Evolutionary conservation across 2,329 filamentous ascomycete species (phyloP).

Genomic region (Talaromyces sp.): DNA sequence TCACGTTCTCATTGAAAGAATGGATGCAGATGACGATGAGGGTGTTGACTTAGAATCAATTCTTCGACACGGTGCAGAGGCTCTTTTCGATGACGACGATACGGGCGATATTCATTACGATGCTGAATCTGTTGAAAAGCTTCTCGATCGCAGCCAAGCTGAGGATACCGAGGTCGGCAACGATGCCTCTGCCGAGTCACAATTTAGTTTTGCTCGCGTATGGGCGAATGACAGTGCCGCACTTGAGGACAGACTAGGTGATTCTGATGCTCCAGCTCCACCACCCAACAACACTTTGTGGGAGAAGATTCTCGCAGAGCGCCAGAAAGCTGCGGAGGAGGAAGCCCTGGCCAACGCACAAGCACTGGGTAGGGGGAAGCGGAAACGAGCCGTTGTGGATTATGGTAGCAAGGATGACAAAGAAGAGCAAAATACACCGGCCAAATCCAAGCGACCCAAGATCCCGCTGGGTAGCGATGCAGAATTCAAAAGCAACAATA

Average conservation of each 20-base stretch:
- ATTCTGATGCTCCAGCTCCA: conserved; percentile 47
- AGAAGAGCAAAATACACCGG: conserved; percentile 12
- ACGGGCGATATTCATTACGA: conserved; percentile 75
- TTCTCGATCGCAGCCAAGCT: conserved; percentile 79
- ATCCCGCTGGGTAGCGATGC: conserved; percentile 20
- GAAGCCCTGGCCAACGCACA: conserved; percentile 65
- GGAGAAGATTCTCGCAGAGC: conserved; percentile 82
- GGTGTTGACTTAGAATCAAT: conserved; percentile 81
- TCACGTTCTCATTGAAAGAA: conserved; percentile 86
- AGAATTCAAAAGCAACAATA: conserved; percentile 27
- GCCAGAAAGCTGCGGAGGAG: conserved; percentile 71
- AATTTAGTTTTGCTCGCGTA: conserved; percentile 84
- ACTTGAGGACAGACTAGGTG: conserved; percentile 59
- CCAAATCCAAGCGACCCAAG: conserved; percentile 18
- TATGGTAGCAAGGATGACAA: conserved; percentile 16
- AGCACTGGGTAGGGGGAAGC: conserved; percentile 78
- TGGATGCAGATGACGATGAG: conserved; percentile 77
- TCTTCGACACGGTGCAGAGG: conserved; percentile 77
- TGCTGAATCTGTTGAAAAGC: conserved; percentile 71
- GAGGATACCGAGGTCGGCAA: conserved; percentile 64
- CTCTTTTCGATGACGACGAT: conserved; percentile 74
- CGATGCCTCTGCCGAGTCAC: conserved; percentile 65
- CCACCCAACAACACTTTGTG: conserved; percentile 67
- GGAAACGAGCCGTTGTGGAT: conserved; percentile 56
- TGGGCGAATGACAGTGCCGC: conserved; percentile 78